phyloP scores from a whole-genome alignment of 257 asterid species.

The Gynochthodes officinalis region DNA sequence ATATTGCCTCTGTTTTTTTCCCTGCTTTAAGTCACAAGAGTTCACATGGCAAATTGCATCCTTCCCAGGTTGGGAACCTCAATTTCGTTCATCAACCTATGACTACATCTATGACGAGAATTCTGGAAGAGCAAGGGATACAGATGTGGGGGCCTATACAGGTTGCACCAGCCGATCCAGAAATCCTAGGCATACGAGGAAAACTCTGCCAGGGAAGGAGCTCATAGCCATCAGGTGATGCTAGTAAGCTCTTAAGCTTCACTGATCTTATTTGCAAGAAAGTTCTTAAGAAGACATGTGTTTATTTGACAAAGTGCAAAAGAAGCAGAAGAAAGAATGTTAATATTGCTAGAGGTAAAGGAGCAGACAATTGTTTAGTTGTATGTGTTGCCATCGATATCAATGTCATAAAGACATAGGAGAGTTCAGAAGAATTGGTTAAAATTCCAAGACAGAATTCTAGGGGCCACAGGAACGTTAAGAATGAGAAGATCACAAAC shows the following conservation, averaged over 20 bases:
- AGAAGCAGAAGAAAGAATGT: constrained; percentile 1
- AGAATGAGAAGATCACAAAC: background rate
- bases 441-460: constrained; percentile 7
- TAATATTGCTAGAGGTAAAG: background rate
- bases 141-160: background rate
- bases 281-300: background rate
- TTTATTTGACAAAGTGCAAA: constrained; percentile 30
- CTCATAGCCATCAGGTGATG: background rate
- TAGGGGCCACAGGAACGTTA: background rate
- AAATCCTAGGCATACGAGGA: background rate
- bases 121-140: constrained; percentile 7
- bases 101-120: background rate
- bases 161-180: background rate
- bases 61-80: background rate
- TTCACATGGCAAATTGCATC: background rate
- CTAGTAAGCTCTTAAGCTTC: constrained; percentile 12
- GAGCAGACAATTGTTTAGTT: background rate
- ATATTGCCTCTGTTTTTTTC: constrained; percentile 27
- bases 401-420: background rate
- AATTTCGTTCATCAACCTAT: background rate
- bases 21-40: constrained; percentile 27
- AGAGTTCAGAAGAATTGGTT: background rate
- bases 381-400: background rate
- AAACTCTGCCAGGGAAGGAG: background rate
- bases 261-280: constrained; percentile 25